These are phyloP conservation scores for Lachnellula suecica DNA, from an alignment of 2,329 filamentous ascomycete genomes.

Conservation along the genomic window DNA sequence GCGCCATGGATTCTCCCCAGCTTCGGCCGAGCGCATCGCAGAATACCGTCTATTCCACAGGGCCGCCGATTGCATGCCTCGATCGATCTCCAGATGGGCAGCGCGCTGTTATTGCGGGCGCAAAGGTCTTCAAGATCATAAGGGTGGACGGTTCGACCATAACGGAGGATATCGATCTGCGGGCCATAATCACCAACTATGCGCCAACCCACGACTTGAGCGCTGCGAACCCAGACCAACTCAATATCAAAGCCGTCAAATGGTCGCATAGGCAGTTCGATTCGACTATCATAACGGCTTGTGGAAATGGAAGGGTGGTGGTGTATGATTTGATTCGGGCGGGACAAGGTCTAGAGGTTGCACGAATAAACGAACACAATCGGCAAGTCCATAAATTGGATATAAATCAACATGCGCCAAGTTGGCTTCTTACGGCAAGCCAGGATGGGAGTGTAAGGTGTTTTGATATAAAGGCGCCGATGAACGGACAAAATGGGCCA, in stretches of 20 bases:
- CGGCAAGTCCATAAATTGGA: constrained; percentile 64
- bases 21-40: constrained; percentile 45
- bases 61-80: constrained; percentile 55
- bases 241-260: constrained; percentile 63
- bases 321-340: constrained; percentile 58
- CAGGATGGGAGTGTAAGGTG: constrained; percentile 63
- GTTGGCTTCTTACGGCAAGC: constrained; percentile 60
- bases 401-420: constrained; percentile 54
- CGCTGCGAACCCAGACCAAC: constrained; percentile 48
- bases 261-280: constrained; percentile 49
- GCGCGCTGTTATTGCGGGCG: constrained; percentile 56
- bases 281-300: constrained; percentile 60
- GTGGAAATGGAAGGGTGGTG: constrained; percentile 63
- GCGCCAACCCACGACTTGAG: constrained; percentile 41
- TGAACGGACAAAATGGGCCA: constrained; percentile 47
- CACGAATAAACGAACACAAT: constrained; percentile 60
- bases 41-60: constrained; percentile 51
- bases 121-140: constrained; percentile 59
- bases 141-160: constrained; percentile 50
- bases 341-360: constrained; percentile 44
- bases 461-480: constrained; percentile 54
- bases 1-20: constrained; percentile 23
- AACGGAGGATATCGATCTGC: constrained; percentile 57
- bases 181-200: constrained; percentile 53
- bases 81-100: constrained; percentile 58